Conservation (phyloP, 2,329 filamentous ascomycete genomes). For the Emergomyces orientalis region DNA sequence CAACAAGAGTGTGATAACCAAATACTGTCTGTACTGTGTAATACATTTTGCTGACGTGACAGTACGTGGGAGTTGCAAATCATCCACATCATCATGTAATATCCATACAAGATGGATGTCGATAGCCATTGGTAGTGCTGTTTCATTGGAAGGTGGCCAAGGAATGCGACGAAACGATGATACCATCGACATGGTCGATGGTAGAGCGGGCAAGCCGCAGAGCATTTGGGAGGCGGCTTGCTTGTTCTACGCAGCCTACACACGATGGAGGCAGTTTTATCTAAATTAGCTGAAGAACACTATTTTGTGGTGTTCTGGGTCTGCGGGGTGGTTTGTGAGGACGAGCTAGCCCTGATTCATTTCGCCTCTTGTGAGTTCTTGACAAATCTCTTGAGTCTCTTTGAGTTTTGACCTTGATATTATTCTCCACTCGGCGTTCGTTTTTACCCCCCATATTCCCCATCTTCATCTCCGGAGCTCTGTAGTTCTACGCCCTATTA, state of each 20-base stretch:
- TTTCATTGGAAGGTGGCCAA: background rate
- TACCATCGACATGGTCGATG: background rate
- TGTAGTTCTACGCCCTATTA: background rate
- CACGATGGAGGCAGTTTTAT: background rate
- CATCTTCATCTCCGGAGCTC: background rate
- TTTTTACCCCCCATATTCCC: background rate
- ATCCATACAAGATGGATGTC: background rate
- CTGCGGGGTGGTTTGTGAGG: no score
- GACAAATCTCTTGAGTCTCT: no score
- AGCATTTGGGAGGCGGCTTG: background rate
- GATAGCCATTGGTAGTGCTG: background rate
- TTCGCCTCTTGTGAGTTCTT: no score
- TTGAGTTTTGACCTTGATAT: no score
- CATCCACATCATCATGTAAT: background rate
- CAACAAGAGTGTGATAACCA: no score
- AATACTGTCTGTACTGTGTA: no score
- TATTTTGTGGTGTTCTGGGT: no score
- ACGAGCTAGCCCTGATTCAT: no score
- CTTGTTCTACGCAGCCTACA: background rate
- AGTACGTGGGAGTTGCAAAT: background rate
- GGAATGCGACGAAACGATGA: background rate
- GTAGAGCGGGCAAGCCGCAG: background rate
- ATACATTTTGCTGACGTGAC: background rate
- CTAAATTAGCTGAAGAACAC: no score
- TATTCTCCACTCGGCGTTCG: background rate